Base-by-base conservation (phyloP, 495 filamentous ascomycete genomes). In the Penicillium dipodomyicola region DNA sequence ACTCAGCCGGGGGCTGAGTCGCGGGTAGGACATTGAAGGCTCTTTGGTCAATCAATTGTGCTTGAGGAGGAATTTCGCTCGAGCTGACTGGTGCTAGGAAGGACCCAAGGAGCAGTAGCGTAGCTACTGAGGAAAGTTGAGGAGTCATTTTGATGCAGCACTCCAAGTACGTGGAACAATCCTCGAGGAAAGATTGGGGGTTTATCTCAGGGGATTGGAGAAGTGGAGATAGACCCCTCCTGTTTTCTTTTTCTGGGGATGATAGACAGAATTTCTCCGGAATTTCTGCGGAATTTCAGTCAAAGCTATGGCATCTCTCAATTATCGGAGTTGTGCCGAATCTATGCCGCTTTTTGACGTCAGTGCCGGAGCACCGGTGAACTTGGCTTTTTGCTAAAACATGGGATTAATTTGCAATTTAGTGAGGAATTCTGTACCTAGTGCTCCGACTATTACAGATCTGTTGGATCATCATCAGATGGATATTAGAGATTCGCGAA, bases 1-100 rank as follows among this genome's bases (percentile, higher is more conserved):
- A 63, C 19, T 52, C 44, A 9, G 39, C 25, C 9, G 60, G 63
- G 1, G 60, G 63, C 12, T 41, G 52, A 23, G 61, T 64, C 17
- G 43, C 45, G 19, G 60, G 49, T 9, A 65, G 41, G 17, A 64
- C 63, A 41, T 65, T 65, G 63, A 65, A 65, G 2, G 22, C 29
- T 17, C 25, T 56, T 44, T 64, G 61, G 14, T 65, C 39, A 47
- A 65, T 61, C 5, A 60, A 5, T 20, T 63, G 63, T 4, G 63
- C 63, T 20, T 65, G 63, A 11, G 46, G 49, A 29, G 63, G 63
- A 27, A 65, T 14, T 19, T 45, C 46, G 43, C 25, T 40, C 1
- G 57, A 9, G n/a, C 15, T 42, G 50, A 43, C 50, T 20, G 50
- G 50, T 7, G 39, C 9, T 39, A 52, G 37, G 17, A 32, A 40